A percentile compares a stretch with the other conserved stretches of the same genome.
phyloP scores from a whole-genome alignment of 208 protist species.

The Vickermania ingenoplastis region DNA sequence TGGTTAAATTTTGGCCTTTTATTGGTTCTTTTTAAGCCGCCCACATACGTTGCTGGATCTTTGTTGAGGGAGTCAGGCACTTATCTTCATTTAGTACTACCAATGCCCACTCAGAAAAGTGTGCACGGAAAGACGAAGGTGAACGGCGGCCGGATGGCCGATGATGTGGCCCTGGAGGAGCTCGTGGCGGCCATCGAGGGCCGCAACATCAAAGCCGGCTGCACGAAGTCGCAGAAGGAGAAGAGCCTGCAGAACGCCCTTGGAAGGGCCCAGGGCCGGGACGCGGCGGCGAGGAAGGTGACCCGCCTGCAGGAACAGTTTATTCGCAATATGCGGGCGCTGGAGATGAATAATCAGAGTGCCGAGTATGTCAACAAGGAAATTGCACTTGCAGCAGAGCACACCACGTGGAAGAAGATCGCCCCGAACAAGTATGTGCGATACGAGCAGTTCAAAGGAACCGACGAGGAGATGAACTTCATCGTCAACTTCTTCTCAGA shows the following conservation, averaged over 20 bases:
- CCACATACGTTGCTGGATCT: constrained; percentile 5
- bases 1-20: not conserved
- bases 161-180: constrained; percentile 40
- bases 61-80: not conserved
- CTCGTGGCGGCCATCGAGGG: constrained; percentile 67
- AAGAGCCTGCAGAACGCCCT: no score
- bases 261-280: no score
- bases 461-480: constrained; percentile 68
- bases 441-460: constrained; percentile 72
- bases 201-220: constrained; percentile 37
- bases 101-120: no score
- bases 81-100: constrained; percentile 1
- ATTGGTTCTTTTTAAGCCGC: not conserved
- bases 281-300: no score
- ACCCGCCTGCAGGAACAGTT: constrained; percentile 33
- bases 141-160: constrained; percentile 1
- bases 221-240: constrained; percentile 52
- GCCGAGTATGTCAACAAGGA: constrained; percentile 54
- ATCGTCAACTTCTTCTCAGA: constrained; percentile 92
- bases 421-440: constrained; percentile 62
- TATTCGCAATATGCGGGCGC: constrained; percentile 26
- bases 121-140: constrained; percentile 23
- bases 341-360: no score
- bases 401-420: constrained; percentile 50
- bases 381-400: constrained; percentile 35